Base-by-base conservation (phyloP, 768 basidiomycete genomes). In the Xerocomus brunneocitrinus region DNA sequence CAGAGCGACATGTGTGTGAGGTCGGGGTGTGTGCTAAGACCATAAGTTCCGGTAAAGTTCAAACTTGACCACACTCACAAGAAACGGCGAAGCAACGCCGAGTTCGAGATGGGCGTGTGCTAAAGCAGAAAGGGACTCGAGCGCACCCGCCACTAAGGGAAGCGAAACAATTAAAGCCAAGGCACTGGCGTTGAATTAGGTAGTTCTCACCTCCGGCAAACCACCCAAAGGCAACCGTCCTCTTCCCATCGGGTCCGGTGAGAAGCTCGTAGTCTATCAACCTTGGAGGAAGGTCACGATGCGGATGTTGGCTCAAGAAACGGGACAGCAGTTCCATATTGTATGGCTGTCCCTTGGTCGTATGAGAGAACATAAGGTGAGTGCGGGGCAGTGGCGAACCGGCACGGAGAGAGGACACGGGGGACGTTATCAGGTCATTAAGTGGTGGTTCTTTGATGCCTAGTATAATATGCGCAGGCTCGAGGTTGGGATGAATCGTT, bases 331-430 rank as follows among this genome's bases (percentile, higher is more conserved):
- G 72, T 0, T 84, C 80, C 64, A 86, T 89, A 62, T 95, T 97
- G 70, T 95, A 95, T 6, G 75, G 68, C 68, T 95, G 90, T 0
- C 89, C 89, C 68, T 95, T 95, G 50, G 82, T 80, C 0, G 93
- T 95, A 66, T 95, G 93, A 30, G 89, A 92, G 77, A 97, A 95
- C 85, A 94, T 92, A 51, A 95, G 70, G 60, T 94, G 86, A 1
- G 86, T 92, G 31, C 87, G 80, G 10, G 79, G 70, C 34, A 73
- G 64, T 3, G 59, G 58, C 38, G 52, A 56, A 51, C 43, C 52
- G 52, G 55, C 36, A 27, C 39, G 50, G 14, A 31, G 67, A 34
- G 71, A 66, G 19, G 62, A 59, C 22, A 77, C 61, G 22, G 79
- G 76, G 30, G 71, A 66, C 19, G 75, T 77, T 60, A 83, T 64